phyloP scores from a whole-genome alignment of 768 basidiomycete species.

The Pulveroboletus sp. region DNA sequence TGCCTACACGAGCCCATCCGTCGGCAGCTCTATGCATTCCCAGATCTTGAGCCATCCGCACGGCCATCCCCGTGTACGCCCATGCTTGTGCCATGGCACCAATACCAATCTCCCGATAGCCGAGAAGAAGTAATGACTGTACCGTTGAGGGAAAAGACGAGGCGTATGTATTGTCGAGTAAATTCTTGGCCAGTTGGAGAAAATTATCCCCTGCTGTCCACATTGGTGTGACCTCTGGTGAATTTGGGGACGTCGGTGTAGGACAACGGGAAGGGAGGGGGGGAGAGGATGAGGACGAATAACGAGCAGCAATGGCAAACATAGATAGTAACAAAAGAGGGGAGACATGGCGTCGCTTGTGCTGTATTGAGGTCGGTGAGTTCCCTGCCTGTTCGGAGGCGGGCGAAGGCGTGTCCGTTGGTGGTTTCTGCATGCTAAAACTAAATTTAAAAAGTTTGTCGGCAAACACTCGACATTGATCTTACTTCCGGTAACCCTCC shows the following conservation, averaged over 20 bases:
- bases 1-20: conserved; percentile 61
- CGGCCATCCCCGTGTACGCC: conserved; percentile 82
- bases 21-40: conserved; percentile 81
- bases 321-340: conserved; percentile 74
- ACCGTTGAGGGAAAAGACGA: conserved; percentile 70
- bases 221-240: conserved; percentile 54
- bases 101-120: conserved; percentile 82
- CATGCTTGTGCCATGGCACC: conserved; percentile 87
- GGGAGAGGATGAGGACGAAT: conserved; percentile 35
- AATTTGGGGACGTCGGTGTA: conserved; percentile 30
- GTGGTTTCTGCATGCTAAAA: conserved; percentile 23
- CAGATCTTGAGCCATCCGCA: conserved; percentile 89
- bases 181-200: conserved; percentile 57
- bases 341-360: conserved; percentile 47
- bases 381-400: conserved; percentile 20
- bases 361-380: conserved; percentile 35
- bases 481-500: conserved; percentile 48
- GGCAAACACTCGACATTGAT: background rate
- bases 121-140: conserved; percentile 75
- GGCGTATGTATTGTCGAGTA: conserved; percentile 64
- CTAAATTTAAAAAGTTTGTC: background rate
- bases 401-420: conserved; percentile 31
- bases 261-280: conserved; percentile 24
- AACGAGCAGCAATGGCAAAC: conserved; percentile 78
- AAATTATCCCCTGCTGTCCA: conserved; percentile 78